A percentile compares a stretch with the other conserved stretches of the same genome.
These are phyloP conservation scores for Stereum hirsutum DNA, from an alignment of 1,284 basidiomycete species.

Conservation along the genomic window DNA sequence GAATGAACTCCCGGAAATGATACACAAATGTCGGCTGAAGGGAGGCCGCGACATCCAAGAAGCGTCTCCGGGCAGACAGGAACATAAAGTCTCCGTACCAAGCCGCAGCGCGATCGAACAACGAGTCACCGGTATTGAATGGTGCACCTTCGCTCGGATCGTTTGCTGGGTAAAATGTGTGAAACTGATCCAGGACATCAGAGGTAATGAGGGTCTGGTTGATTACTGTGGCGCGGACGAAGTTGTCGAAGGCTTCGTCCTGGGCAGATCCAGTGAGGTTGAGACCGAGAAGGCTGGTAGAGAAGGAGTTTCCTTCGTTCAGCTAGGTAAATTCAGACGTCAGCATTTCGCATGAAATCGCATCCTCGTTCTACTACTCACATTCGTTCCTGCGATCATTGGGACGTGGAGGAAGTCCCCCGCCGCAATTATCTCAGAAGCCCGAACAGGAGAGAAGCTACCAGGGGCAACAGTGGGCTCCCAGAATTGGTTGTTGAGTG, in stretches of 20 bases:
- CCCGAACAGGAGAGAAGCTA: conserved; percentile 38
- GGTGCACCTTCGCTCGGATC: conserved; percentile 26
- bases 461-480: conserved; percentile 44
- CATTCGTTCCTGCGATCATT: conserved; percentile 45
- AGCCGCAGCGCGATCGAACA: conserved; percentile 44
- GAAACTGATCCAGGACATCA: conserved; percentile 27
- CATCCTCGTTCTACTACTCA: too few relatives aligned
- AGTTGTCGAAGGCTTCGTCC: conserved; percentile 31
- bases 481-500: conserved; percentile 48
- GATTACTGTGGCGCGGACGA: conserved; percentile 36
- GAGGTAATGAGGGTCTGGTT: conserved; percentile 37
- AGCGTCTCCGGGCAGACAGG: conserved; percentile 35
- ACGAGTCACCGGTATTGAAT: conserved; percentile 48
- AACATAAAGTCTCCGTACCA: conserved; percentile 54
- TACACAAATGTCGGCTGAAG: conserved; percentile 45
- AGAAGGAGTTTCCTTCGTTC: conserved; percentile 43
- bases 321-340: conserved; percentile 21
- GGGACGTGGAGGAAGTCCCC: conserved; percentile 48
- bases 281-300: conserved; percentile 24
- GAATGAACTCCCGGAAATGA: conserved; percentile 45
- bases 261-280: conserved; percentile 27
- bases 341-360: background rate
- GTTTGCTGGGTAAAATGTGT: conserved; percentile 36
- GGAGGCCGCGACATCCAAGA: conserved; percentile 36
- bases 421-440: conserved; percentile 34